phyloP scores from a whole-genome alignment of 2,329 filamentous ascomycete species.

The Penicillium sp. region DNA sequence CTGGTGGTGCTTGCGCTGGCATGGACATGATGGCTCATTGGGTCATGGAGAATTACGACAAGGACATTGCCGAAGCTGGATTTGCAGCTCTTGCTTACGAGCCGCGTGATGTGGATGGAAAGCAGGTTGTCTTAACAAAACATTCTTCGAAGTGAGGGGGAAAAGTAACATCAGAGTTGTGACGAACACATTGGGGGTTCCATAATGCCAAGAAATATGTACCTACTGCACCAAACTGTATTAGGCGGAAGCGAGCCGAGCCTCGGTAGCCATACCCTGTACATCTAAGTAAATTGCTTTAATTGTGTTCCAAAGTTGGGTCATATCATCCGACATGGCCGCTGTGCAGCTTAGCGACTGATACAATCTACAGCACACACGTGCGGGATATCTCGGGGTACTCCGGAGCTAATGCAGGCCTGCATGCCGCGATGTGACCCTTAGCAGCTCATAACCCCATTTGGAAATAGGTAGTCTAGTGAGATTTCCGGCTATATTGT shows the following conservation, averaged over 20 bases:
- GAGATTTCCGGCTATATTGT: background rate
- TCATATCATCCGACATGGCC: background rate
- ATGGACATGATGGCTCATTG: constrained; percentile 4
- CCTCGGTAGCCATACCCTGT: too few species aligned
- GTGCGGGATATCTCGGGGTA: background rate
- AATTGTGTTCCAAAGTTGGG: background rate
- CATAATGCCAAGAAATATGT: background rate
- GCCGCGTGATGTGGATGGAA: background rate
- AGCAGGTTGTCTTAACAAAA: background rate
- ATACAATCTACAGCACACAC: background rate
- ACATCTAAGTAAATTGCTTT: background rate
- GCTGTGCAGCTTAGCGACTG: background rate
- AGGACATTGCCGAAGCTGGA: background rate
- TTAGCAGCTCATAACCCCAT: constrained; percentile 13
- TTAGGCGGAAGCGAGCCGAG: background rate
- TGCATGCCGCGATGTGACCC: constrained; percentile 14
- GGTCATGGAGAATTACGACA: background rate
- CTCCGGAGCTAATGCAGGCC: constrained; percentile 5
- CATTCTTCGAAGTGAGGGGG: background rate
- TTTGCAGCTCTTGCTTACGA: background rate
- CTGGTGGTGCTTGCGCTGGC: background rate
- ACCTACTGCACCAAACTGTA: background rate
- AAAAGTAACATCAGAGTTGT: background rate
- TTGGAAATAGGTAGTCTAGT: constrained; percentile 3
- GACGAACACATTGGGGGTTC: background rate